phyloP scores from a whole-genome alignment of 2,329 filamentous ascomycete species.

The Westerdykella aurantiaca region DNA sequence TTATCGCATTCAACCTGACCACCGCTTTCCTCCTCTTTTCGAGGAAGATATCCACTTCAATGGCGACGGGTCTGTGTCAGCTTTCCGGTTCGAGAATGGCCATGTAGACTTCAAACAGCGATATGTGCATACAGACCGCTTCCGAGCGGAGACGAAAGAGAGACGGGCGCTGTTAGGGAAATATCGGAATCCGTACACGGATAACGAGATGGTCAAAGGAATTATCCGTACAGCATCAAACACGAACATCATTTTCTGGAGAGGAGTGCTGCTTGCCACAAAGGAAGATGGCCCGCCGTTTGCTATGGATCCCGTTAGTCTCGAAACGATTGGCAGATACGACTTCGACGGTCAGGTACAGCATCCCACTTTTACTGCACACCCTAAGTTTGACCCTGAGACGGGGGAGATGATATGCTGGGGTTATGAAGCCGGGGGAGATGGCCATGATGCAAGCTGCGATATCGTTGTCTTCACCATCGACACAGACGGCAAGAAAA shows the following conservation, averaged over 20 bases:
- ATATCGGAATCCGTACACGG: constrained; percentile 55
- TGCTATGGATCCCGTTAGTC: constrained; percentile 37
- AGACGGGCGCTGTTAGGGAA: constrained; percentile 46
- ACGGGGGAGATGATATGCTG: constrained; percentile 40
- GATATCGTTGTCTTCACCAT: constrained; percentile 41
- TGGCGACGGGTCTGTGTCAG: constrained; percentile 42
- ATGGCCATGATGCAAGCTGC: constrained; percentile 26
- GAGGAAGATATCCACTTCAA: constrained; percentile 51
- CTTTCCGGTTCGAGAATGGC: constrained; percentile 39
- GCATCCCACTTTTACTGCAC: constrained; percentile 40
- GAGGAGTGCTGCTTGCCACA: constrained; percentile 49
- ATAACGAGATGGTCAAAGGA: constrained; percentile 51
- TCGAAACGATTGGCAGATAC: constrained; percentile 38
- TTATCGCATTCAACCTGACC: constrained; percentile 42
- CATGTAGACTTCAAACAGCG: constrained; percentile 41
- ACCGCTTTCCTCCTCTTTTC: constrained; percentile 50
- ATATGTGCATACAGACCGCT: constrained; percentile 42
- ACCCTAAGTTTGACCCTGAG: constrained; percentile 42
- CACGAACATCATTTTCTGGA: constrained; percentile 56
- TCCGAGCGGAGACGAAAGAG: constrained; percentile 36
- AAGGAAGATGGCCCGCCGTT: constrained; percentile 45
- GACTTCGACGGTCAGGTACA: constrained; percentile 38
- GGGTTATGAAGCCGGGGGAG: constrained; percentile 40
- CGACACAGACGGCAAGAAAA: constrained; percentile 34
- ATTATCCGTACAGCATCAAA: constrained; percentile 54